Conservation (phyloP, 148 eudicot species). For the Chenopodium formosanum region DNA sequence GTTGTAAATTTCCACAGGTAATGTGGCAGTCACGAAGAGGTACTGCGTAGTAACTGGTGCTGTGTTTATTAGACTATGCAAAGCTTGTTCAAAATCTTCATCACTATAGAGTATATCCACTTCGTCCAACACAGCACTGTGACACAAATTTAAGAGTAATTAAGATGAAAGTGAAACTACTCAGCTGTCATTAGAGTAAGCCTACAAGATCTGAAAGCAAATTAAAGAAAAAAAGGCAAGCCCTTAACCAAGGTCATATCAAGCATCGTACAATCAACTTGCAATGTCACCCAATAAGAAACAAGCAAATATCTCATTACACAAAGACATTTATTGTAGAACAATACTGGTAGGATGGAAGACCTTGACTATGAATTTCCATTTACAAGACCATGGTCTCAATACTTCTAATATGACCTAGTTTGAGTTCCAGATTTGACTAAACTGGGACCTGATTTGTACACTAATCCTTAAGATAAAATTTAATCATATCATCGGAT, state of each 20-base stretch:
- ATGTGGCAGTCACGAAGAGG: slow-evolving; percentile 94
- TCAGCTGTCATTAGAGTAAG: neutral
- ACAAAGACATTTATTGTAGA: neutral
- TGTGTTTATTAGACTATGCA: slow-evolving; percentile 60
- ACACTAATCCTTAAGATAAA: no score
- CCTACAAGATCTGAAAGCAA: neutral
- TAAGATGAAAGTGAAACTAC: slow-evolving; percentile 2
- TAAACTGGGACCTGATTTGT: no score
- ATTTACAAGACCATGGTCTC: neutral
- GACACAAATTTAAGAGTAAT: slow-evolving; percentile 15
- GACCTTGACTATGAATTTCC: neutral
- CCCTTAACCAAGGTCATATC: neutral
- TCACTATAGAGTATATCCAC: slow-evolving; percentile 87
- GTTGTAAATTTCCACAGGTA: slow-evolving; percentile 80
- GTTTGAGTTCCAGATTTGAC: no score
- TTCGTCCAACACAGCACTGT: slow-evolving; percentile 92
- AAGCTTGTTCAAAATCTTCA: slow-evolving; percentile 79
- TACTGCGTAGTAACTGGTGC: slow-evolving; percentile 79
- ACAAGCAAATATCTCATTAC: neutral
- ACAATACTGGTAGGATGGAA: neutral
- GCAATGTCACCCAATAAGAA: neutral
- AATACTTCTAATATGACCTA: neutral
- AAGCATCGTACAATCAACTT: neutral
- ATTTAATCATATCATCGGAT: no score
- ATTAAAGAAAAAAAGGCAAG: neutral